Conservation (phyloP, 192 early-diverging fungal species). For the Podila epicladia region DNA sequence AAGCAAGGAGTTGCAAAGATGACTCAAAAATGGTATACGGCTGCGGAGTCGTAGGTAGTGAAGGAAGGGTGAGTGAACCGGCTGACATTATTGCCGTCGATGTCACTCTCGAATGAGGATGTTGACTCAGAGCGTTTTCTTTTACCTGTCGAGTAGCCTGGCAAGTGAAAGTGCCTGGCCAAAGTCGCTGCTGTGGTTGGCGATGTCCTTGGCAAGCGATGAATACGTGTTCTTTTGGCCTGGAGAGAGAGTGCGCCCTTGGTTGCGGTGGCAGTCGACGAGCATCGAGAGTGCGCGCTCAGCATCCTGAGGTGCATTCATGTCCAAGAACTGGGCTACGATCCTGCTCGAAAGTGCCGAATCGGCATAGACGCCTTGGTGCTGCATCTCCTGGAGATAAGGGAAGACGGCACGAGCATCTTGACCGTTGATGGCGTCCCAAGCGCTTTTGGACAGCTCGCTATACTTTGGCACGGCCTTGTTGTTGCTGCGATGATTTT, state of each 20-base stretch:
- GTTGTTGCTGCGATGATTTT: background rate
- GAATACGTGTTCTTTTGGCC: conserved; percentile 21
- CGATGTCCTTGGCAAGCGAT: conserved; percentile 31
- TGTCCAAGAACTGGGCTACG: conserved; percentile 28
- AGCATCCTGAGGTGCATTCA: conserved; percentile 30
- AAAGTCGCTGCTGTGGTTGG: conserved; percentile 43
- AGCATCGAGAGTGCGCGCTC: conserved; percentile 29
- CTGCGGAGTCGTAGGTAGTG: background rate
- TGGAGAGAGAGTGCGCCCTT: conserved; percentile 12
- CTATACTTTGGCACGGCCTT: conserved; percentile 10
- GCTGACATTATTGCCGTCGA: too few species aligned
- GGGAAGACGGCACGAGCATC: conserved; percentile 42
- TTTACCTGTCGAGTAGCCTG: conserved; percentile 37
- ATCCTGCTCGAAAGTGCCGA: conserved; percentile 35
- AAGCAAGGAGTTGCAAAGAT: too few species aligned
- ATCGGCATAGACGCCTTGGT: conserved; percentile 38
- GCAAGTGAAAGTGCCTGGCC: conserved; percentile 34
- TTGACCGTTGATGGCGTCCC: conserved; percentile 39
- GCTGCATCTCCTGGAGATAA: conserved; percentile 36
- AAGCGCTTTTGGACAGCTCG: conserved; percentile 30
- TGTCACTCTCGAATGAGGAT: too few species aligned
- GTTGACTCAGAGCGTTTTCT: too few species aligned
- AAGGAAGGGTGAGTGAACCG: background rate
- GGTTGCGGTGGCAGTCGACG: conserved; percentile 27
- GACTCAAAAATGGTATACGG: too few species aligned